Evolutionary conservation across 2,329 filamentous ascomycete species (phyloP).

Genomic region (Clonostachys solani): DNA sequence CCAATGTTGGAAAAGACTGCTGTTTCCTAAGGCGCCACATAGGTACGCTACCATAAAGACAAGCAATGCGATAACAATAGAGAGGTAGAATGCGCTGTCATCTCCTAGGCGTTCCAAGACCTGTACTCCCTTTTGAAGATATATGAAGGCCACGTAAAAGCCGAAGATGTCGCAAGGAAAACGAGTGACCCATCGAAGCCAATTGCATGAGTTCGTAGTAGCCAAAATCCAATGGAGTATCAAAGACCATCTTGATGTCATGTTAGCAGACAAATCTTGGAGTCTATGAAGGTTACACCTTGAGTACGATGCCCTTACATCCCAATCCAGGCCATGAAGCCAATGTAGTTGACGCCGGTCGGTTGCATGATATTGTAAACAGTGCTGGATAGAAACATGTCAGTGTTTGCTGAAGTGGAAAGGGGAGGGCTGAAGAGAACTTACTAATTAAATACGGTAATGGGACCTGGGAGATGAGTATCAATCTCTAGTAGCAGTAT

Average conservation of each 20-base stretch:
- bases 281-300: too few species aligned
- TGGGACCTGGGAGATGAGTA: constrained; percentile 53
- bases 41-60: constrained; percentile 75
- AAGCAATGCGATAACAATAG: constrained; percentile 69
- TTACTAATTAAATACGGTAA: constrained; percentile 88
- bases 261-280: not conserved
- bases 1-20: constrained; percentile 69
- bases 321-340: constrained; percentile 90
- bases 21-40: constrained; percentile 66
- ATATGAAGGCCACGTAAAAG: constrained; percentile 90
- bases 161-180: constrained; percentile 94
- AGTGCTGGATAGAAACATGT: constrained; percentile 43
- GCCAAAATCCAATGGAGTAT: constrained; percentile 83
- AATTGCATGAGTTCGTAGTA: constrained; percentile 82
- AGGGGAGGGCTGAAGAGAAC: constrained; percentile 10
- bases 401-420: not conserved
- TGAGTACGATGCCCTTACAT: constrained; percentile 41
- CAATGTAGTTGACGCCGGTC: constrained; percentile 74
- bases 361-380: constrained; percentile 84
- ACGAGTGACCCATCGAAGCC: constrained; percentile 80
- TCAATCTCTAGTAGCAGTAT: constrained; percentile 4
- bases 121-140: constrained; percentile 86
- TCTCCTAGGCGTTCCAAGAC: constrained; percentile 73
- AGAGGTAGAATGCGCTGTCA: constrained; percentile 69
- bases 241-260: constrained; percentile 63